Base-by-base conservation (phyloP, 2,329 filamentous ascomycete genomes). In the Fusarium sp. region DNA sequence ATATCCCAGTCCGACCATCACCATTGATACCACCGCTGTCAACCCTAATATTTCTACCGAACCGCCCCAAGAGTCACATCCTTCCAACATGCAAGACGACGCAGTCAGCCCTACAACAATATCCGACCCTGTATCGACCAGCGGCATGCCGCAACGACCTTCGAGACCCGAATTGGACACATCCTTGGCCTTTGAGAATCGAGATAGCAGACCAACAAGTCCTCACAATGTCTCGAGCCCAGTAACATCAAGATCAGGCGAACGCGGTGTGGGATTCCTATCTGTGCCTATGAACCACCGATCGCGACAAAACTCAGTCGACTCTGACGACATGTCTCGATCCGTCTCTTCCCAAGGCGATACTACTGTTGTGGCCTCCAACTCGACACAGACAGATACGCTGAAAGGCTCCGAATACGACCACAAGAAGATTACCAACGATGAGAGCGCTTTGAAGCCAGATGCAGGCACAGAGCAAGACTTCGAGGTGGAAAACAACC, bases 391-490 rank as follows among this genome's bases (percentile, higher is more conserved):
- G 49, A 80, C 80, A 35, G 84, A 85, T 37, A 85, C 83, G 71
- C 77, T 79, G 57, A 75, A 82, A 76, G 61, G 73, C 60, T 74
- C 78, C 70, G 69, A 81, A 72, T 76, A 84, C 44, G 83, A 85
- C 51, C 86, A 87, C 70, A 83, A 86, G 27, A 86, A 86, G 64
- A 86, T 94, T 41, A 87, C 91, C 76, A 89, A 87, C 62, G 90
- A 93, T 64, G 83, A 88, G 48, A 88, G 91, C 70, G 94, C 94
- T 0, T 83, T 97, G 69, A 89, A 86, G 55, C 93, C 94, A 0
- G 94, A 97, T 78, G 87, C 89, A 41, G 93, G 93, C 11, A 93
- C 91, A 58, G 93, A 95, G 79, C 86, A 83, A 23, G 93, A 95
- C 70, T 97, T 97, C 76, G 76, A 89, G 19, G 90, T 95, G 16